Conservation (phyloP, 1,284 basidiomycete genomes). For the Xerocomus minutiporus region DNA sequence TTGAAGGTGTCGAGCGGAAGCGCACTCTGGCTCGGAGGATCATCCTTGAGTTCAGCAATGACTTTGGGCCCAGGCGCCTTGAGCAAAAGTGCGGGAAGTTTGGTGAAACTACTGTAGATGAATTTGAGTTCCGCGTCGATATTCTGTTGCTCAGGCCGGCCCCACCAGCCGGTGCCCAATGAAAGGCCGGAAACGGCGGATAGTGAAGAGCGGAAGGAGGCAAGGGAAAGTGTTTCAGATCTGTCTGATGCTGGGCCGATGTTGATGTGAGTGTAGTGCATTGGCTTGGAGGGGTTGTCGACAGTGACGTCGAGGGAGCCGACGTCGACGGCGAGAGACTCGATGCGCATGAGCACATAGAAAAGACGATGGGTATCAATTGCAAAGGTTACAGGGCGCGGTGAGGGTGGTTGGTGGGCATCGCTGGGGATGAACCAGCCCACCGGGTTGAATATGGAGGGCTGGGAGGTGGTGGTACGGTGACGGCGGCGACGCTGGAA, state of each 20-base stretch:
- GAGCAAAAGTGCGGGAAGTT: constrained; percentile 73
- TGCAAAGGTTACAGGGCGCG: constrained; percentile 59
- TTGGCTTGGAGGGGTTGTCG: constrained; percentile 65
- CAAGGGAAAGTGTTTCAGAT: constrained; percentile 72
- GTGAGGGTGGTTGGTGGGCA: constrained; percentile 28
- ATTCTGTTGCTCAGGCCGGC: constrained; percentile 49
- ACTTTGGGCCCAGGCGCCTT: constrained; percentile 56
- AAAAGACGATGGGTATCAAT: constrained; percentile 82
- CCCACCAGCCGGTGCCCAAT: constrained; percentile 68
- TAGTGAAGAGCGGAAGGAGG: constrained; percentile 75
- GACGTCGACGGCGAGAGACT: constrained; percentile 68
- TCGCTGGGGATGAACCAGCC: constrained; percentile 52
- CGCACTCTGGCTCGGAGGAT: constrained; percentile 70
- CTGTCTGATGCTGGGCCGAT: constrained; percentile 49
- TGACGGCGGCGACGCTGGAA: constrained; percentile 49
- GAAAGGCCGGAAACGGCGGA: constrained; percentile 75
- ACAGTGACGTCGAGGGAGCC: constrained; percentile 80
- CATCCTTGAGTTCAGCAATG: constrained; percentile 67
- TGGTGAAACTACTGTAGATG: constrained; percentile 84
- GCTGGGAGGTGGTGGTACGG: constrained; percentile 31
- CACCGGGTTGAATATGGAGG: constrained; percentile 55
- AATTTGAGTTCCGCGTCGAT: constrained; percentile 77
- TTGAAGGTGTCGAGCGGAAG: constrained; percentile 83
- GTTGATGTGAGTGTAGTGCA: constrained; percentile 62
- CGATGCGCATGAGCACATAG: constrained; percentile 84